phyloP scores from a whole-genome alignment of 208 protist genomes.

The Trypanosoma melophagium region DNA sequence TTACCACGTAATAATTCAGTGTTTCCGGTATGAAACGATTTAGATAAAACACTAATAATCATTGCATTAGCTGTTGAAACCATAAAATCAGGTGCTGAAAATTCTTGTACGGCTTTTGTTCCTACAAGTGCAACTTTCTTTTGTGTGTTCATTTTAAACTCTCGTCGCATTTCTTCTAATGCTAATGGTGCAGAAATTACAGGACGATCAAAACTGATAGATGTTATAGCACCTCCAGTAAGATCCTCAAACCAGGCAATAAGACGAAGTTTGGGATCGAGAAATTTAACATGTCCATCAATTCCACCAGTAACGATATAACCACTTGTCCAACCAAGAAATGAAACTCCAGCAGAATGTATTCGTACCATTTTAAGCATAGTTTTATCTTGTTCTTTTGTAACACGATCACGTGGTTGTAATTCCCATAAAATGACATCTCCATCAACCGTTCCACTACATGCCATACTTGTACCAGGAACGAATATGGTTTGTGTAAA shows the following conservation, averaged over 20 bases:
- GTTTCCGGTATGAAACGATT: slow-evolving; percentile 74
- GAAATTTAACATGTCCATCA: slow-evolving; percentile 94
- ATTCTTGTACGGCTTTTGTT: slow-evolving; percentile 55
- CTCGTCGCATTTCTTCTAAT: slow-evolving; percentile 36
- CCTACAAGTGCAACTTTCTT: slow-evolving; percentile 39
- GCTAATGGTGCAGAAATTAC: slow-evolving; percentile 10
- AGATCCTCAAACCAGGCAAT: slow-evolving; percentile 96
- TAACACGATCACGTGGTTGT: slow-evolving; percentile 71
- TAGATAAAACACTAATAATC: slow-evolving; percentile 85
- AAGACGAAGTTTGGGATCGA: slow-evolving; percentile 92
- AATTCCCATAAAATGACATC: slow-evolving; percentile 92
- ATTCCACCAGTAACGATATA: slow-evolving; percentile 94
- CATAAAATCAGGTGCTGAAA: slow-evolving; percentile 89
- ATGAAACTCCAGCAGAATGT: slow-evolving; percentile 77
- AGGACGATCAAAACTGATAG: slow-evolving; percentile 87
- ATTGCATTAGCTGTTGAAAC: slow-evolving; percentile 88
- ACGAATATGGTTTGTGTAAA: slow-evolving; percentile 91
- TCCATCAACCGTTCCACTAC: slow-evolving; percentile 90
- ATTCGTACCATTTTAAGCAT: slow-evolving; percentile 92
- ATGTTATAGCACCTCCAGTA: slow-evolving; percentile 90
- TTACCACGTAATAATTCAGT: slow-evolving; percentile 56
- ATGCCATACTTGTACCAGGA: slow-evolving; percentile 81
- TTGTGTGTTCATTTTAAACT: slow-evolving; percentile 37
- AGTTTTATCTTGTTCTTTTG: slow-evolving; percentile 87
- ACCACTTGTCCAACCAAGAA: slow-evolving; percentile 59